These are phyloP conservation scores for Leucocoprinus leucothites DNA, from an alignment of 768 basidiomycete genomes.

Conservation along the genomic window DNA sequence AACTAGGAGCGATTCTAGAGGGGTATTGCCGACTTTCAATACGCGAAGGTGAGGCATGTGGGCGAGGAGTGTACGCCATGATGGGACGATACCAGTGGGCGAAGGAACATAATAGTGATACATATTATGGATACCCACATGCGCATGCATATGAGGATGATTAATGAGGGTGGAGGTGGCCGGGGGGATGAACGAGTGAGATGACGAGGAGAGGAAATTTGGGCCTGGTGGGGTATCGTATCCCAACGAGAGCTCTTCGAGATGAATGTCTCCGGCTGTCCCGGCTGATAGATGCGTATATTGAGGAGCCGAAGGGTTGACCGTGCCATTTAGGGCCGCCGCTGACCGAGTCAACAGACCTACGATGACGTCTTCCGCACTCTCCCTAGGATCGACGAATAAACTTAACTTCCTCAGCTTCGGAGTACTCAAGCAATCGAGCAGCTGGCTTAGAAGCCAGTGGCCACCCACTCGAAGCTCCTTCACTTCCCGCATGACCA, in stretches of 20 bases:
- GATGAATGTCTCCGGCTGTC: neutral
- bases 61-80: constrained; percentile 59
- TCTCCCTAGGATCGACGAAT: constrained; percentile 73
- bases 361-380: constrained; percentile 69
- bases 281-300: neutral
- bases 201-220: neutral
- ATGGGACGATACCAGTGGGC: constrained; percentile 51
- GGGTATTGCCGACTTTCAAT: constrained; percentile 61
- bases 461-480: constrained; percentile 64
- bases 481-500: constrained; percentile 52
- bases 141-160: neutral
- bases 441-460: constrained; percentile 55
- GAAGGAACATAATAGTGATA: constrained; percentile 45
- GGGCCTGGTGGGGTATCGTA: constrained; percentile 38
- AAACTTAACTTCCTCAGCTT: constrained; percentile 54
- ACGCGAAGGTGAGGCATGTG: constrained; percentile 58
- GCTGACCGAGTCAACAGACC: constrained; percentile 58
- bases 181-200: neutral
- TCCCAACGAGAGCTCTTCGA: constrained; percentile 60
- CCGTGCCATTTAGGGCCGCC: constrained; percentile 37
- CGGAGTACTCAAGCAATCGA: constrained; percentile 62
- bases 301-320: neutral
- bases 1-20: constrained; percentile 59
- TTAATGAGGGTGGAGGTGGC: constrained; percentile 9
- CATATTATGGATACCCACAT: neutral